Conservation (phyloP, 2,329 filamentous ascomycete species). For the Cercospora zeae-maydis region DNA sequence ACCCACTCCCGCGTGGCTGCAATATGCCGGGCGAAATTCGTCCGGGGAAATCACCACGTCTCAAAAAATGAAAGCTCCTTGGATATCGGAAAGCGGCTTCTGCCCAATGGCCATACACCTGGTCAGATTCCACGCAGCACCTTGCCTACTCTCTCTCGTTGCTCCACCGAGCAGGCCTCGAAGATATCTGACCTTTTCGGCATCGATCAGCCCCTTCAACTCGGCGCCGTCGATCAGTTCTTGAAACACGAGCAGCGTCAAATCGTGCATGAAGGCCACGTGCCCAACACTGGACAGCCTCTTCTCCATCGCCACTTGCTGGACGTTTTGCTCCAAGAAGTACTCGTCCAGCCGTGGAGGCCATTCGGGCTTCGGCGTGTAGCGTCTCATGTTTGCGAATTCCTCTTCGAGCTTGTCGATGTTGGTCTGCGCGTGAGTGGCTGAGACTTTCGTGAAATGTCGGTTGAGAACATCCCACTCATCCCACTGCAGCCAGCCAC, state of each 20-base stretch:
- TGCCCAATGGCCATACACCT: conserved; percentile 24
- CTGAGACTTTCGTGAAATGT: conserved; percentile 21
- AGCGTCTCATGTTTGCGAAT: conserved; percentile 20
- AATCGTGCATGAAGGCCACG: conserved; percentile 23
- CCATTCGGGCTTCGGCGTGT: conserved; percentile 21
- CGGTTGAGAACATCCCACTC: conserved; percentile 25
- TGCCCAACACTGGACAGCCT: conserved; percentile 20
- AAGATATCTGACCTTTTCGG: conserved; percentile 17
- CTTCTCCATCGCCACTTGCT: conserved; percentile 23
- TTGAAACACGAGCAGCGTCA: conserved; percentile 23
- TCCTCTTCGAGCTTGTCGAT: conserved; percentile 26
- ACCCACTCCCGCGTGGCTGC: background rate
- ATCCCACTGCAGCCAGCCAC: conserved; percentile 25
- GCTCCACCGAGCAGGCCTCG: conserved; percentile 20
- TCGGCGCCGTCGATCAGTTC: conserved; percentile 26
- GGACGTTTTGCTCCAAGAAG: conserved; percentile 19
- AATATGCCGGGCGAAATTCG: background rate
- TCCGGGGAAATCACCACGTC: background rate
- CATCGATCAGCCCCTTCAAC: conserved; percentile 16
- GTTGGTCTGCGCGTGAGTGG: conserved; percentile 11
- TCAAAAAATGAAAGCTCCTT: conserved; percentile 13
- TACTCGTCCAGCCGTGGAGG: conserved; percentile 22
- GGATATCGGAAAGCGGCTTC: conserved; percentile 15
- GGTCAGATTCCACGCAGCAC: conserved; percentile 26
- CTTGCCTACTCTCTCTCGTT: conserved; percentile 21